These are phyloP conservation scores for Lepiota brunneoincarnata DNA, from an alignment of 768 basidiomycete genomes.

Conservation along the genomic window DNA sequence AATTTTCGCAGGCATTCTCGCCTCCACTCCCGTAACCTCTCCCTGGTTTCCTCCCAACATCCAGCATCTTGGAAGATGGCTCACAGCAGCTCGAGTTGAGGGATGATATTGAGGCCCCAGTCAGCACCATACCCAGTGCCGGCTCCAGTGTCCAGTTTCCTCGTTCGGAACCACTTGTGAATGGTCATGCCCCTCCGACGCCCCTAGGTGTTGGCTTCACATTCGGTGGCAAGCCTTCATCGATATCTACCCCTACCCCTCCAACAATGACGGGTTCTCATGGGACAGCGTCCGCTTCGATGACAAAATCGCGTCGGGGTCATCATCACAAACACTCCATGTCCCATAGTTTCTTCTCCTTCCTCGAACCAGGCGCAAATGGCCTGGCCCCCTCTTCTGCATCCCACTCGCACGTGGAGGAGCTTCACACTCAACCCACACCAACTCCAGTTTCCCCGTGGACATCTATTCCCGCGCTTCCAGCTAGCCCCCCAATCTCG, in stretches of 20 bases:
- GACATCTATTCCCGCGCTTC: slow-evolving; percentile 55
- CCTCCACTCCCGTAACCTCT: slow-evolving; percentile 88
- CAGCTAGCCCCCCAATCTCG: slow-evolving; percentile 32
- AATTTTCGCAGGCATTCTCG: slow-evolving; percentile 55
- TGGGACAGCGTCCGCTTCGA: slow-evolving; percentile 19
- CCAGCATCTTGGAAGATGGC: slow-evolving; percentile 69
- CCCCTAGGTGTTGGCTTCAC: slow-evolving; percentile 57
- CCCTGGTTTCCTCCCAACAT: slow-evolving; percentile 64
- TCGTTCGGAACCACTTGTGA: slow-evolving; percentile 26
- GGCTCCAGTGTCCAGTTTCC: slow-evolving; percentile 37
- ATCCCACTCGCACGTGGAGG: slow-evolving; percentile 19
- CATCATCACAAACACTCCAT: slow-evolving; percentile 94
- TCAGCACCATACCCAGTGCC: slow-evolving; percentile 44
- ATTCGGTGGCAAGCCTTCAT: slow-evolving; percentile 56
- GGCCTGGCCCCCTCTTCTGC: slow-evolving; percentile 7
- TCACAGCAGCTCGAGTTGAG: slow-evolving; percentile 47
- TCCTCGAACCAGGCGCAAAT: slow-evolving; percentile 73
- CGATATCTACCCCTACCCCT: slow-evolving; percentile 25
- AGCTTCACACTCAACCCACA: slow-evolving; percentile 56
- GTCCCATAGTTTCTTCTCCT: slow-evolving; percentile 95
- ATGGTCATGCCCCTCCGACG: slow-evolving; percentile 26
- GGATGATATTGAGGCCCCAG: slow-evolving; percentile 45
- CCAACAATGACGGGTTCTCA: slow-evolving; percentile 24
- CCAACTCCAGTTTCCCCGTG: slow-evolving; percentile 66
- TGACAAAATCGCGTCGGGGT: slow-evolving; percentile 51